Evolutionary conservation across 1,284 basidiomycete genomes (phyloP).

Genomic region (Apiotrichum siamense): DNA sequence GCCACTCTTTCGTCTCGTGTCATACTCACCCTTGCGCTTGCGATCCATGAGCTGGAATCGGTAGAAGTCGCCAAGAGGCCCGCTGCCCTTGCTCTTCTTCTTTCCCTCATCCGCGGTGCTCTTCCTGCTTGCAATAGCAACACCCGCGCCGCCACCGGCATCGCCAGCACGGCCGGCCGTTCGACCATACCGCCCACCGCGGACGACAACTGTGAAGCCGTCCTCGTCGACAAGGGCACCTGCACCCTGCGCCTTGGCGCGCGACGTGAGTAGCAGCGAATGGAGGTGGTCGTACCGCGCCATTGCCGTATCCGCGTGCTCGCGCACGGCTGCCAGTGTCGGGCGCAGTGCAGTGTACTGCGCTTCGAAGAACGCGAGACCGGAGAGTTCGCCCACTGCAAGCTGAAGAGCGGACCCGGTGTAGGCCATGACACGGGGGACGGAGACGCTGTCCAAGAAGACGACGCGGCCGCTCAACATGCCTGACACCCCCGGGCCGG

Average conservation of each 20-base stretch:
- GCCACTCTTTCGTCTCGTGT: background rate
- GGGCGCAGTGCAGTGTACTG: constrained; percentile 63
- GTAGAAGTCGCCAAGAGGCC: constrained; percentile 60
- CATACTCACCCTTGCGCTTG: constrained; percentile 65
- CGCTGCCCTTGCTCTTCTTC: constrained; percentile 66
- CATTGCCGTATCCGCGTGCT: constrained; percentile 70
- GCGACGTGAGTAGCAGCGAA: constrained; percentile 43
- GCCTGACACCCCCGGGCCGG: constrained; percentile 27
- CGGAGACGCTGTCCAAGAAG: constrained; percentile 65
- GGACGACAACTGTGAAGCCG: constrained; percentile 81
- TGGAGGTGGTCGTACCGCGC: constrained; percentile 67
- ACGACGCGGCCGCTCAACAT: constrained; percentile 61
- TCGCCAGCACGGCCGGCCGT: constrained; percentile 75
- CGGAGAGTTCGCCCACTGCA: constrained; percentile 50
- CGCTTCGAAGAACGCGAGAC: constrained; percentile 63
- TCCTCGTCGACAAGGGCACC: constrained; percentile 76
- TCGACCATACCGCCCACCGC: constrained; percentile 79
- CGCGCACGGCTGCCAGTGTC: constrained; percentile 61
- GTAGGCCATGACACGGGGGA: constrained; percentile 56
- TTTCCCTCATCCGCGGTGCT: constrained; percentile 46
- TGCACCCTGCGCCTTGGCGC: constrained; percentile 57
- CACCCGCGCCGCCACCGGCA: constrained; percentile 57
- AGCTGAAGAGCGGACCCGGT: constrained; percentile 20
- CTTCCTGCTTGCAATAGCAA: constrained; percentile 69
- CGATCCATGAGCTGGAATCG: constrained; percentile 81